Evolutionary conservation across 495 filamentous ascomycete genomes (phyloP), one percentile per base, ranked within the genome.

Genomic region (Neurospora sp.): DNA sequence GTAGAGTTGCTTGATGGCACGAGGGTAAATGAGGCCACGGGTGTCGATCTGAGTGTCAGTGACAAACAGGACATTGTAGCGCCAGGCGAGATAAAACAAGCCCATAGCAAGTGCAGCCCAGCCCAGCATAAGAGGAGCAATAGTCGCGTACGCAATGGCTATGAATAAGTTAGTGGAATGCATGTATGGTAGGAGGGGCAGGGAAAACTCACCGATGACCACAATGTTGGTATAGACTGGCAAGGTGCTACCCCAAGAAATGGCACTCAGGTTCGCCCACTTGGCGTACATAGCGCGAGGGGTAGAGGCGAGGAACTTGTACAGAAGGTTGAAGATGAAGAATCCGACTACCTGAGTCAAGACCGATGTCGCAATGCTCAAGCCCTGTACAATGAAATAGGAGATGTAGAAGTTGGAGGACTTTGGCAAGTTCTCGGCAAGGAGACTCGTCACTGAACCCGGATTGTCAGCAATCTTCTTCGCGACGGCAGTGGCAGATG

Each of bases 41-140:
- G 96, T 98, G 82, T 99, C 95, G 78, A 98, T 91, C 70, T 86
- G 74, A 39, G 91, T 87, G 77, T 96, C 92, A 70, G 90, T 93
- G 69, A 97, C 93, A 81, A 96, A 99, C 68, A 99, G 87, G 77
- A 98, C 80, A 79, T 99, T 97, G 86, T 99, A 98, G 6, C 94
- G 89, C 88, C 93, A 98, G 71, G 96, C 94, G 68, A 97, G 85
- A 82, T 98, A 98, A 83, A 99, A 93, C 71, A 97, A 85, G 71
- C 87, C 90, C 72, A 98, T 85, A 72, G 93, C 95, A 69, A 98
- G 85, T 22, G 90, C 90, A 41, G 92, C 91, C 81, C 98, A 98
- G 31, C 90, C 93, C 65, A 98, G 84, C 77, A 98, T 91, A 59
- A 98, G 82, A 0, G 96, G 96, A 18, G 96, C 93, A 78, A 98